phyloP scores from a whole-genome alignment of 2,329 filamentous ascomycete species.

The Proliferodiscus dingleyae region DNA sequence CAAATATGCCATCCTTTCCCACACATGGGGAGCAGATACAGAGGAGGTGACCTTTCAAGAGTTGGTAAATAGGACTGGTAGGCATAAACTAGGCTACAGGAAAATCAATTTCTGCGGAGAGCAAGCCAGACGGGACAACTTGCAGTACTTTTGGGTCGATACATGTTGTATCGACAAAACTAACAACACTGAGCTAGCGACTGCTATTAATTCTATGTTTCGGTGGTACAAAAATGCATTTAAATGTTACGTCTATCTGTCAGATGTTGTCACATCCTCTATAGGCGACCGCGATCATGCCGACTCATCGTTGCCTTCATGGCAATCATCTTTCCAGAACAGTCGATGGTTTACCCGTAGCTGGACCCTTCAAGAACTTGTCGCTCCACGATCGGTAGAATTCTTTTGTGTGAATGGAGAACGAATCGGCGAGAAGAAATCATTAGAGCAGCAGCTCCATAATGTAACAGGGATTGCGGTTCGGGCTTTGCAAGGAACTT shows the following conservation, averaged over 20 bases:
- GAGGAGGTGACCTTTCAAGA: conserved; percentile 12
- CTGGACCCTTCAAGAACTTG: conserved; percentile 18
- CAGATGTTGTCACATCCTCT: conserved; percentile 9
- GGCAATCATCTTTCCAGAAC: conserved; percentile 11
- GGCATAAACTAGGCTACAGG: conserved; percentile 8
- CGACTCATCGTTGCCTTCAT: not conserved
- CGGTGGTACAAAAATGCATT: conserved; percentile 15
- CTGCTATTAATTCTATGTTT: conserved; percentile 18
- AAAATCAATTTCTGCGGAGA: conserved; percentile 16
- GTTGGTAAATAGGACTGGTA: conserved; percentile 1
- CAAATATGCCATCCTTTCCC: conserved; percentile 24
- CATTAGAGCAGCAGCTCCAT: conserved; percentile 15
- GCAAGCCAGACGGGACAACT: conserved; percentile 10
- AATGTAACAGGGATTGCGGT: conserved; percentile 17
- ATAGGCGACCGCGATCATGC: not conserved
- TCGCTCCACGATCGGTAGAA: conserved; percentile 12
- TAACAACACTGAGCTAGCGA: conserved; percentile 8
- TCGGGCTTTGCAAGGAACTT: conserved; percentile 11
- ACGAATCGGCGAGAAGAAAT: conserved; percentile 14
- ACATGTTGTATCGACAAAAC: conserved; percentile 21
- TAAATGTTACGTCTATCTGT: conserved; percentile 16
- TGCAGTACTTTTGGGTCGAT: conserved; percentile 17
- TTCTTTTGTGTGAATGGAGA: conserved; percentile 17
- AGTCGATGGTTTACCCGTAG: conserved; percentile 16
- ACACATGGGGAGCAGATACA: conserved; percentile 22